A percentile compares a stretch with the other conserved stretches of the same genome.
phyloP scores from a whole-genome alignment of 179 eudicot genomes.

The Carnegiea gigantea region DNA sequence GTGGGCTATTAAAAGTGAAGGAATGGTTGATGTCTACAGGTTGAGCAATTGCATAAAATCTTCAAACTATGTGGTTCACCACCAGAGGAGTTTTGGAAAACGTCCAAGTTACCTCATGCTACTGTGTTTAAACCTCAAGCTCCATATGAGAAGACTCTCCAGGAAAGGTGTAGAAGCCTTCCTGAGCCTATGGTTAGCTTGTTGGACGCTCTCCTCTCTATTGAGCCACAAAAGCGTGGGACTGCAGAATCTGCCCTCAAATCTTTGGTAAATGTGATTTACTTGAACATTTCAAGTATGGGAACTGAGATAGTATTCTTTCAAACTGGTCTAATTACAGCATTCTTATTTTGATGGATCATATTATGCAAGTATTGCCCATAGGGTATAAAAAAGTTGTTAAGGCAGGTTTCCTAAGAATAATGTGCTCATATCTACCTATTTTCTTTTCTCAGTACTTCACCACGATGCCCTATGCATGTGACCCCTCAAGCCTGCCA shows the following conservation, averaged over 20 bases:
- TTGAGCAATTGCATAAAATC: constrained; percentile 73
- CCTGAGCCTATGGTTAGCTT: constrained; percentile 48
- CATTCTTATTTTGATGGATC: too few species aligned
- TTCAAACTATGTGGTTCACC: constrained; percentile 76
- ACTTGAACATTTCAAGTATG: not conserved
- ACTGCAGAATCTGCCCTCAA: constrained; percentile 54
- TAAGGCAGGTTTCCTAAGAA: too few species aligned
- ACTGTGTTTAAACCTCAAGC: constrained; percentile 69
- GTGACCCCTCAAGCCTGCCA: constrained; percentile 72
- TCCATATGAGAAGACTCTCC: constrained; percentile 55
- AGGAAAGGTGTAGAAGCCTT: constrained; percentile 53
- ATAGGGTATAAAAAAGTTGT: too few species aligned
- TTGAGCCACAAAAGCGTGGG: constrained; percentile 55
- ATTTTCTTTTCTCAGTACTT: constrained; percentile 40
- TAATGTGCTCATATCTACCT: not conserved
- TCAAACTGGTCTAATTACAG: not conserved
- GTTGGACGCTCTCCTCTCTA: constrained; percentile 58
- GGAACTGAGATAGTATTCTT: not conserved
- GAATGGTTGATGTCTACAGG: constrained; percentile 35
- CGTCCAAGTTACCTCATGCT: constrained; percentile 57
- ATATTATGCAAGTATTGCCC: too few species aligned
- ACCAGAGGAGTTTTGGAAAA: constrained; percentile 59
- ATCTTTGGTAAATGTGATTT: constrained; percentile 37
- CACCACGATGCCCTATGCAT: constrained; percentile 55
- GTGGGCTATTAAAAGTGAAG: not conserved